Percentiles rank a stretch among this genome's conserved stretches.
Conservation (phyloP, 176 grass and related monocot genomes). For the Chrysopogon serrulatus region DNA sequence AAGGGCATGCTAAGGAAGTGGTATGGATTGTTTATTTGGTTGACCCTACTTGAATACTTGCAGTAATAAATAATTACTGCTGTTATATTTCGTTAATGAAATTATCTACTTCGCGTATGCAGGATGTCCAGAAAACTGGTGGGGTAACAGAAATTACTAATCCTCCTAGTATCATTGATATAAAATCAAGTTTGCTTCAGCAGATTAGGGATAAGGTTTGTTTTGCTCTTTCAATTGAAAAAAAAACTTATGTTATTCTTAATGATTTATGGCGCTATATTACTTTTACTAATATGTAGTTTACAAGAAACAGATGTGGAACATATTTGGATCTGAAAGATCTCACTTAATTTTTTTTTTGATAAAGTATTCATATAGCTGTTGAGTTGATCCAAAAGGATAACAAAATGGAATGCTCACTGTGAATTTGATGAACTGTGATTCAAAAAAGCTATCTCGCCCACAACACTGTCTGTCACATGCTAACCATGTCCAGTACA, state of each 20-base stretch:
- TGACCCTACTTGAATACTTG: background rate
- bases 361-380: background rate
- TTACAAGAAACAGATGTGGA: background rate
- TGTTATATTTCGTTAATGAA: constrained; percentile 10
- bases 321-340: background rate
- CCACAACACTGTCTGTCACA: background rate
- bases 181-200: constrained; percentile 61
- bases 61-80: background rate
- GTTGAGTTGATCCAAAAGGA: background rate
- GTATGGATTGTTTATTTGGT: constrained; percentile 25
- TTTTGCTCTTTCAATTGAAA: constrained; percentile 11
- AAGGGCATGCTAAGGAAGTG: constrained; percentile 30
- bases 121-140: constrained; percentile 45
- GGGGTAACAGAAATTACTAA: constrained; percentile 24
- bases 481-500: background rate
- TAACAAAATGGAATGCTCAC: background rate
- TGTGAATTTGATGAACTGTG: background rate
- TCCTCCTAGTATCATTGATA: constrained; percentile 28
- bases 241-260: background rate
- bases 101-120: constrained; percentile 22
- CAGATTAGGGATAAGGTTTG: constrained; percentile 90
- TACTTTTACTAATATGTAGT: background rate
- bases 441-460: background rate
- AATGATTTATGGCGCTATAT: background rate
- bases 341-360: background rate